A percentile compares a stretch with the other conserved stretches of the same genome.
Conservation (phyloP, 2,329 filamentous ascomycete genomes). For the Venturia asperata region DNA sequence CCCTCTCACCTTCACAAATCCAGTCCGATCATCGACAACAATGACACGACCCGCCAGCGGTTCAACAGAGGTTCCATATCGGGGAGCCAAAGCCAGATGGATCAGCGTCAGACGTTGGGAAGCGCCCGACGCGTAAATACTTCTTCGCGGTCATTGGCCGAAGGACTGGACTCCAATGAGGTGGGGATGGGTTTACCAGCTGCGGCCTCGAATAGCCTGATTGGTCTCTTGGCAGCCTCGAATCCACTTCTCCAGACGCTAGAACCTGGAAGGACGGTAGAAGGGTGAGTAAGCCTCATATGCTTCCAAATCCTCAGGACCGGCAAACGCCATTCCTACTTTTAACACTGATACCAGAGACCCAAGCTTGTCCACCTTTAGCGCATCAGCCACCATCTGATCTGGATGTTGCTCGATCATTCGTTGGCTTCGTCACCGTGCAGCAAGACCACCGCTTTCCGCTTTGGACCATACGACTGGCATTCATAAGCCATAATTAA, state of each 20-base stretch:
- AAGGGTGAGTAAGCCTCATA: constrained; percentile 10
- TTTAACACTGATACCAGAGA: neutral
- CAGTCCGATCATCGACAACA: neutral
- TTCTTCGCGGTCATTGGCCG: neutral
- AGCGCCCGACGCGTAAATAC: too few relatives aligned
- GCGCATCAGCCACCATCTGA: neutral
- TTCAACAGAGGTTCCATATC: neutral
- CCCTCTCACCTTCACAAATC: neutral
- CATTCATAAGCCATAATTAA: neutral
- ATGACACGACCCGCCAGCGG: neutral
- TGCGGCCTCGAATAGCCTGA: neutral
- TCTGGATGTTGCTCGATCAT: neutral
- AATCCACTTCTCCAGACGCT: neutral
- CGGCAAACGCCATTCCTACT: neutral
- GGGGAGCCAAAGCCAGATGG: neutral
- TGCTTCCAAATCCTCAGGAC: neutral
- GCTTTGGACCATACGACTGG: neutral
- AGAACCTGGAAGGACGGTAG: constrained; percentile 4
- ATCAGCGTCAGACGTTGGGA: neutral
- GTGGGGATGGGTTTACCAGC: neutral
- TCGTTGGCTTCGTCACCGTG: neutral
- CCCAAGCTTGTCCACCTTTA: neutral
- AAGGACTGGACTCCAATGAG: neutral
- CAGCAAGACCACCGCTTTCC: constrained; percentile 4
- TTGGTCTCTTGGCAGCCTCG: neutral